Conservation (phyloP, 1,284 basidiomycete species). For the Marasmius oreades region DNA sequence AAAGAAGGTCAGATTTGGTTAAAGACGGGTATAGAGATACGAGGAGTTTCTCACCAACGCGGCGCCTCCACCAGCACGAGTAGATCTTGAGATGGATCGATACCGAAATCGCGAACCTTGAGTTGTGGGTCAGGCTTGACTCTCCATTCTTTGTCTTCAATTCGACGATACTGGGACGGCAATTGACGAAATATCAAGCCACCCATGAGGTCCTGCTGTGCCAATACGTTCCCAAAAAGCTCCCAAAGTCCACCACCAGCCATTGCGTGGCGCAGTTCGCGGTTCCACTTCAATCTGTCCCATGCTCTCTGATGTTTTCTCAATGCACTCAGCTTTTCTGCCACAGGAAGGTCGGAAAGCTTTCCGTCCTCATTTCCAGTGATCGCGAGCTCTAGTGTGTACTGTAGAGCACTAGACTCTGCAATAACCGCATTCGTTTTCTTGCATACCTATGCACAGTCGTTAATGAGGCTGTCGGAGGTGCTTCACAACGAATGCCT, state of each 20-base stretch:
- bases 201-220: slow-evolving; percentile 31
- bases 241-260: slow-evolving; percentile 45
- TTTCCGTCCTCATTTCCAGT: slow-evolving; percentile 46
- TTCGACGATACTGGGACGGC: slow-evolving; percentile 44
- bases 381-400: slow-evolving; percentile 49
- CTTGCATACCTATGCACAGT: slow-evolving; percentile 40
- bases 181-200: slow-evolving; percentile 44
- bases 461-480: not conserved
- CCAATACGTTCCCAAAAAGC: slow-evolving; percentile 58
- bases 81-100: slow-evolving; percentile 62
- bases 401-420: slow-evolving; percentile 38
- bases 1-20: not conserved
- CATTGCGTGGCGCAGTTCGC: slow-evolving; percentile 36
- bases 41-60: slow-evolving; percentile 23
- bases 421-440: slow-evolving; percentile 36
- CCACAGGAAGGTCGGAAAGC: slow-evolving; percentile 22
- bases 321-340: slow-evolving; percentile 40
- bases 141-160: slow-evolving; percentile 46
- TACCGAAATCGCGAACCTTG: slow-evolving; percentile 53
- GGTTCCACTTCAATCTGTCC: slow-evolving; percentile 39
- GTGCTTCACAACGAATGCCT: not conserved
- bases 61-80: slow-evolving; percentile 47
- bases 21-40: slow-evolving; percentile 6
- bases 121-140: slow-evolving; percentile 33
- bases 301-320: slow-evolving; percentile 43